phyloP scores from a whole-genome alignment of 345 rosid genomes.

The Eucalyptus albens region DNA sequence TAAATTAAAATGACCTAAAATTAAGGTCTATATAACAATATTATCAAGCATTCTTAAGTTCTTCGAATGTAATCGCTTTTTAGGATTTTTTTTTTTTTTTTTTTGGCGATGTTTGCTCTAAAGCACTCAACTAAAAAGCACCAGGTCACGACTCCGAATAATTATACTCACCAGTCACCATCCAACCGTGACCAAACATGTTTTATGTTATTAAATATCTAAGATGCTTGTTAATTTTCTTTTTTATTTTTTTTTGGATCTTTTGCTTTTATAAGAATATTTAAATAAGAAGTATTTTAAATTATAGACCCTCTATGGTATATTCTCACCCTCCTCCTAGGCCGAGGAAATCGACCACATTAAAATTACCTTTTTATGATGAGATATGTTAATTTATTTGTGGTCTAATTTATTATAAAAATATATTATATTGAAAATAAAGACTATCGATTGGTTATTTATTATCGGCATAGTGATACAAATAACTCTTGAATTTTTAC shows the following conservation, averaged over 20 bases:
- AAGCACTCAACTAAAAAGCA: not conserved
- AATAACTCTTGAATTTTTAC: too few relatives aligned
- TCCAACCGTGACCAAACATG: not conserved
- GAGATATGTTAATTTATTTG: too few relatives aligned
- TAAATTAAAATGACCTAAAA: not conserved
- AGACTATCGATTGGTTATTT: too few relatives aligned
- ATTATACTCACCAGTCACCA: not conserved
- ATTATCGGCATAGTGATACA: not conserved
- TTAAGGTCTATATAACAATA: not conserved
- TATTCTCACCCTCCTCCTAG: not conserved
- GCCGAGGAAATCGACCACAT: not conserved
- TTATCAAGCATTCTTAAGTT: not conserved
- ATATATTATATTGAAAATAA: not conserved
- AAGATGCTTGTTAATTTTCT: not conserved
- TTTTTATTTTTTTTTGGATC: too few relatives aligned
- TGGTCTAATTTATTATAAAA: too few relatives aligned
- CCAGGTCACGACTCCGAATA: not conserved
- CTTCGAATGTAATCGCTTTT: not conserved
- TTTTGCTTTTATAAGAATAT: too few relatives aligned
- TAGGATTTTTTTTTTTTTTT: too few relatives aligned
- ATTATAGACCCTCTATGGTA: not conserved
- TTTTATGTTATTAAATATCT: not conserved
- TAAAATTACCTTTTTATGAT: too few relatives aligned
- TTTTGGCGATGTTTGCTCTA: not conserved
- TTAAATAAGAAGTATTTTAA: not conserved